Base-by-base conservation (phyloP, 2,329 filamentous ascomycete species). In the Diaporthe caulivora region DNA sequence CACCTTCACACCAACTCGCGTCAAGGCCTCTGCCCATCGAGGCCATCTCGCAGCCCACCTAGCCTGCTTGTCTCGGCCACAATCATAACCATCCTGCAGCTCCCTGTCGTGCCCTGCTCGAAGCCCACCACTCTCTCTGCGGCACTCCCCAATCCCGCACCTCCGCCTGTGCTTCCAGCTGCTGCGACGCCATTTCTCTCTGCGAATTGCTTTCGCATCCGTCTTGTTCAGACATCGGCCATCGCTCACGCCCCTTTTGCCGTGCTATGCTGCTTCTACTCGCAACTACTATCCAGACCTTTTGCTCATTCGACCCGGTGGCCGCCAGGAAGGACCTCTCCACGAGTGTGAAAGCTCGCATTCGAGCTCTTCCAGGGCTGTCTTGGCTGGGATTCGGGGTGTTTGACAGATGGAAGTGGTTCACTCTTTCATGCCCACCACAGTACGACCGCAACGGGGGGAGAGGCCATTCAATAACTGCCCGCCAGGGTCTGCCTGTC, bases 371-470 rank as follows among this genome's bases (percentile, higher is more conserved):
- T 51, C 31, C 53, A 17, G 26, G 42, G 34, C 54, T n/a, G 21
- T 55, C n/a, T 53, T 62, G 68, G 55, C 55, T 53, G 44, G 47
- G 55, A 60, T 42, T 18, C 24, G 42, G 47, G 42, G 31, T 15
- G 37, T 40, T 40, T 31, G 24, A 31, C 26, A 29, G 44, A 29
- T 40, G 37, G 24, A 26, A 26, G 26, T 29, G 68, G 62, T 51
- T 54, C 68, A 70, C 54, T 49, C 37, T 40, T 40, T 31, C 29
- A 60, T 62, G 29, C 68, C 31, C 57, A 62, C 55, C n/a, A 71
- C 44, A 71, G 62, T 67, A 67, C 62, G 13, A 67, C 62, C 47
- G 51, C 62, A 70, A 58, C 54, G 54, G 54, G 51, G 54, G 51
- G 53, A 70, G 47, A 62, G 40, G 40, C 31, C 55, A 70, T 70